Evolutionary conservation across 2,329 filamentous ascomycete species (phyloP), one percentile per base, ranked within the genome.

Genomic region (Arthrobotrys conoides): DNA sequence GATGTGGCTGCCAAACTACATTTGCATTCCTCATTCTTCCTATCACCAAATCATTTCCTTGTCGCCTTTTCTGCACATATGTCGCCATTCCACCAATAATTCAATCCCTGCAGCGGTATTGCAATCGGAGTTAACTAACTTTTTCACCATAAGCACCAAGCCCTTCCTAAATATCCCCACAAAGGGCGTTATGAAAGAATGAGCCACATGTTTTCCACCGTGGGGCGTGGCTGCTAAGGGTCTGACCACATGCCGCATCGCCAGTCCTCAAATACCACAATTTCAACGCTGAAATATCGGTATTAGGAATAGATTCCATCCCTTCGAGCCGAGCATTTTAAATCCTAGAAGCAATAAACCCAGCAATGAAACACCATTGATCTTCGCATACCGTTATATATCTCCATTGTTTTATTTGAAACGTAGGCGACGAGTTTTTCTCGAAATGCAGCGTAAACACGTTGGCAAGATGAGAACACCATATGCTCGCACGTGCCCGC

Each of bases 241-340:
- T 55, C 8, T 30, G 20, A 27, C 27, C 49, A 66, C 59, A 78
- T 78, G 75, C 75, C 63, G 33, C 67, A 78, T 10, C 10, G 33
- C 14, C 16, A 18, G 20, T 24, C 8, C 27, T n/a, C 24, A 55
- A 78, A 78, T 78, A 72, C 75, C 75, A 78, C 75, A 78, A 72
- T 78, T 72, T 78, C 75, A 78, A 78, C 75, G 67, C 51, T 63
- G 14, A 44, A 22, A 55, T 27, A n/a, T 10, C 16, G 20, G 51
- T 46, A 49, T 10, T 38, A 14, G 30, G 2, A 9, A 18, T 24
- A 18, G 36, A 71, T 78, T 78, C 75, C 75, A 78, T 72, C 68
- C 51, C 67, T 78, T 70, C 20, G 30, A 41, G 9, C 24, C 44
- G 8, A 44, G 49, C 66, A 77, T 77, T 77, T 67, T 71, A 63